phyloP scores from a whole-genome alignment of 2,329 filamentous ascomycete genomes.

The Neocucurbitaria cava region DNA sequence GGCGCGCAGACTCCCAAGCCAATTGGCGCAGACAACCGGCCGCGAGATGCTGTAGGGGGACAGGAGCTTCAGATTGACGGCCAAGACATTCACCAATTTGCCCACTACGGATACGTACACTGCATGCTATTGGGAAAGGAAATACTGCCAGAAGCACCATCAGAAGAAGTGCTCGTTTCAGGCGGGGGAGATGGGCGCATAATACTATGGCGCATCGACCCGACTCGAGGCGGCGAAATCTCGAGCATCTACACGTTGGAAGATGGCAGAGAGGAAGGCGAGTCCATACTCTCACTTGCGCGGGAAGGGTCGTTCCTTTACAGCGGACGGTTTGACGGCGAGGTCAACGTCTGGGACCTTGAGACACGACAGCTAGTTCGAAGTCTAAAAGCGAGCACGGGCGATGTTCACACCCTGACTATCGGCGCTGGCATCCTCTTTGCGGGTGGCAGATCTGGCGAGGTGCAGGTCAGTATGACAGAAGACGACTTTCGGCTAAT shows the following conservation, averaged over 20 bases:
- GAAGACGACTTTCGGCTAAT: neutral
- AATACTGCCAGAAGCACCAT: constrained; percentile 71
- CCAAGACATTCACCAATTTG: constrained; percentile 83
- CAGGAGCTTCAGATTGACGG: constrained; percentile 81
- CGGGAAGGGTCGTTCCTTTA: constrained; percentile 93
- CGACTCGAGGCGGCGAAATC: constrained; percentile 66
- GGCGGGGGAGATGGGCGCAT: constrained; percentile 94
- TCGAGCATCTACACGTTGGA: constrained; percentile 72
- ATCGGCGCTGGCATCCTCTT: constrained; percentile 86
- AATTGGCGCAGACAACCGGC: constrained; percentile 60
- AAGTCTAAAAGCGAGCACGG: constrained; percentile 80
- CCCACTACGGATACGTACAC: constrained; percentile 94
- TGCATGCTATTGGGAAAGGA: constrained; percentile 89
- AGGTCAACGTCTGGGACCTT: constrained; percentile 95
- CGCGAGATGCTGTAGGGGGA: constrained; percentile 62
- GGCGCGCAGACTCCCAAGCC: constrained; percentile 79
- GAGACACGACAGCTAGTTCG: constrained; percentile 91
- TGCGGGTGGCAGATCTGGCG: constrained; percentile 88
- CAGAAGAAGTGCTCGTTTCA: constrained; percentile 82
- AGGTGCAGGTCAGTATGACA: constrained; percentile 67
- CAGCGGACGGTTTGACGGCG: constrained; percentile 83
- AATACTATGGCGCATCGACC: constrained; percentile 85
- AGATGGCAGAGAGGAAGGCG: constrained; percentile 64
- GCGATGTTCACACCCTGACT: constrained; percentile 85
- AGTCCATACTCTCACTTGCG: constrained; percentile 76